These are phyloP conservation scores for Starmerella bacillaris DNA, from an alignment of 805 yeast genomes.

Conservation along the genomic window DNA sequence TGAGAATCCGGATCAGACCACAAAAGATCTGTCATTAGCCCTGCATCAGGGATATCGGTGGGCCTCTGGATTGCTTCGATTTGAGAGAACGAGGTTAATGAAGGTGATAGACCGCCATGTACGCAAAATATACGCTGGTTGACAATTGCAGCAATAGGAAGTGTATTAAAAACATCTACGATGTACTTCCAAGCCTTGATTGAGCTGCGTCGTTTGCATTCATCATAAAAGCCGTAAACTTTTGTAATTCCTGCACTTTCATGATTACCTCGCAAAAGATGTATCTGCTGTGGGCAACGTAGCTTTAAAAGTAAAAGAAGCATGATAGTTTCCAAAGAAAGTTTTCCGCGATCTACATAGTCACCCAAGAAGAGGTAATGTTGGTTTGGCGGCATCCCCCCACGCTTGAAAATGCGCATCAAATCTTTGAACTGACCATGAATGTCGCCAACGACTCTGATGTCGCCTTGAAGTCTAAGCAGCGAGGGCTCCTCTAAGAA, in stretches of 20 bases:
- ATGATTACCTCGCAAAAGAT: constrained; percentile 87
- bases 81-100: constrained; percentile 50
- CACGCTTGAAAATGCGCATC: constrained; percentile 74
- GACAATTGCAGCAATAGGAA: constrained; percentile 89
- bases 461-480: constrained; percentile 70
- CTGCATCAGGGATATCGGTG: constrained; percentile 70
- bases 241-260: constrained; percentile 95
- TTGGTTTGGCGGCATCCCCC: constrained; percentile 92
- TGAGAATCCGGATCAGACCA: constrained; percentile 82
- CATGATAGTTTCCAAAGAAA: constrained; percentile 78
- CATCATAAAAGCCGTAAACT: constrained; percentile 94
- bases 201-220: constrained; percentile 83
- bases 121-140: constrained; percentile 88
- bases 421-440: constrained; percentile 94
- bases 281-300: constrained; percentile 88
- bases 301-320: constrained; percentile 78
- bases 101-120: constrained; percentile 71
- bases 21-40: constrained; percentile 53
- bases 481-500: constrained; percentile 79
- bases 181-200: constrained; percentile 84
- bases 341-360: constrained; percentile 96
- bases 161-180: constrained; percentile 83
- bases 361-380: constrained; percentile 88
- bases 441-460: constrained; percentile 79
- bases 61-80: constrained; percentile 58